These are phyloP conservation scores for Melaleuca alternifolia DNA, from an alignment of 345 rosid species.

Conservation along the genomic window DNA sequence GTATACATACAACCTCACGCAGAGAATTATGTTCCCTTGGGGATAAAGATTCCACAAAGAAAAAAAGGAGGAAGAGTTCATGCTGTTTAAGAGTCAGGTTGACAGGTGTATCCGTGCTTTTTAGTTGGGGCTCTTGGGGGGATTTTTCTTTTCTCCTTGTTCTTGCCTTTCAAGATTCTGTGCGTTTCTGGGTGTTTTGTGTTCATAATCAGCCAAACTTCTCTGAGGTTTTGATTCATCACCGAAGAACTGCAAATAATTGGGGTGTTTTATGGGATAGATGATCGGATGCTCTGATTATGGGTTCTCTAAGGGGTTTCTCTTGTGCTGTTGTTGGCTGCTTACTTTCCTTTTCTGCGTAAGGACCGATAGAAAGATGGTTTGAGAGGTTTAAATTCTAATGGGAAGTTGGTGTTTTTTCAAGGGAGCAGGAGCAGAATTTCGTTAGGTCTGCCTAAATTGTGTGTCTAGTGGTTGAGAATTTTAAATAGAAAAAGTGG, in stretches of 20 bases:
- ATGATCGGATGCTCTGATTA: conserved; percentile 6
- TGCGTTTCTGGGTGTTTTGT: neutral
- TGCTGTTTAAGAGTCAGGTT: neutral
- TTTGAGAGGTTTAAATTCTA: conserved; percentile 2
- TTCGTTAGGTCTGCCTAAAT: neutral
- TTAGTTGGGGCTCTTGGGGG: neutral
- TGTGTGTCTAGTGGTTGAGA: neutral
- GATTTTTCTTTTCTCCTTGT: neutral
- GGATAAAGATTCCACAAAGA: neutral
- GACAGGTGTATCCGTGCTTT: neutral
- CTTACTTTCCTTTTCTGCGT: conserved; percentile 10
- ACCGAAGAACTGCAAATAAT: neutral
- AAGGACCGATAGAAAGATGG: conserved; percentile 2
- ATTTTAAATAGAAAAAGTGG: neutral
- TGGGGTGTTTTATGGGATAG: neutral
- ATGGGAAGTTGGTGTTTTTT: neutral
- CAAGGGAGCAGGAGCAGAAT: neutral
- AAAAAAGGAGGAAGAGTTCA: neutral
- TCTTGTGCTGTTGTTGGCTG: conserved; percentile 8
- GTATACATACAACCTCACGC: neutral
- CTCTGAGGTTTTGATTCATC: neutral
- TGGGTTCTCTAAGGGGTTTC: conserved; percentile 5
- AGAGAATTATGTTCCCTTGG: neutral
- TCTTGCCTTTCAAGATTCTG: neutral
- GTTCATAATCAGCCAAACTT: neutral